These are phyloP conservation scores for Scheffersomyces quercinus DNA, from an alignment of 1,139 yeast genomes.

Conservation along the genomic window DNA sequence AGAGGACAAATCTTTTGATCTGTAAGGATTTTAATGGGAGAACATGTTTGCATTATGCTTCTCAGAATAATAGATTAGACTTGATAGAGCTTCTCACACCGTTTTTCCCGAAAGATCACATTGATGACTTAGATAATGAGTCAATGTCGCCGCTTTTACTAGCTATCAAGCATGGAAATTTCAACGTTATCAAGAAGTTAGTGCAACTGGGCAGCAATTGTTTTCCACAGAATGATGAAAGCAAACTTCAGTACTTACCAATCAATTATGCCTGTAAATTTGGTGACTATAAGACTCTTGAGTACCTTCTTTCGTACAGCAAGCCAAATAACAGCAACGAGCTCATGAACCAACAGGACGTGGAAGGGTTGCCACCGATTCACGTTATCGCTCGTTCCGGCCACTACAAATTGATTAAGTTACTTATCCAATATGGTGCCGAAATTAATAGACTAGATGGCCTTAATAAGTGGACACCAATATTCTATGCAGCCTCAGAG, in stretches of 20 bases:
- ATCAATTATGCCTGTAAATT: slow-evolving; percentile 86
- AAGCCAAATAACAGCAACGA: slow-evolving; percentile 20
- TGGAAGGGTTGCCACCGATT: slow-evolving; percentile 84
- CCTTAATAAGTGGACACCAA: slow-evolving; percentile 90
- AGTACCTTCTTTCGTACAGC: slow-evolving; percentile 48
- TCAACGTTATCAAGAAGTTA: slow-evolving; percentile 48
- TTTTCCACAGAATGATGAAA: slow-evolving; percentile 52
- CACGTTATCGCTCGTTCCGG: slow-evolving; percentile 91
- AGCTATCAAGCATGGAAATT: slow-evolving; percentile 71
- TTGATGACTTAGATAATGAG: slow-evolving; percentile 65
- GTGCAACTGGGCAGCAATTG: slow-evolving; percentile 55
- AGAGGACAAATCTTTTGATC: slow-evolving; percentile 28
- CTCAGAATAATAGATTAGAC: slow-evolving; percentile 65
- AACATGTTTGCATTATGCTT: slow-evolving; percentile 85
- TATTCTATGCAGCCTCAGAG: slow-evolving; percentile 86
- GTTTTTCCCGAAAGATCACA: slow-evolving; percentile 33
- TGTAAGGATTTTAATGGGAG: slow-evolving; percentile 70
- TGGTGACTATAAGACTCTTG: slow-evolving; percentile 74
- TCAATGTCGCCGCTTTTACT: slow-evolving; percentile 80
- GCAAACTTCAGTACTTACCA: slow-evolving; percentile 68
- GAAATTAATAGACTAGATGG: slow-evolving; percentile 80
- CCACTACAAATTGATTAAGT: slow-evolving; percentile 62
- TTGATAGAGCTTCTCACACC: slow-evolving; percentile 50
- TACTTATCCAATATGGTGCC: slow-evolving; percentile 72
- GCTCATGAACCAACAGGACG: slow-evolving; percentile 59